Evolutionary conservation across 1,284 basidiomycete genomes (phyloP).

Genomic region (Apiotrichum porosum): DNA sequence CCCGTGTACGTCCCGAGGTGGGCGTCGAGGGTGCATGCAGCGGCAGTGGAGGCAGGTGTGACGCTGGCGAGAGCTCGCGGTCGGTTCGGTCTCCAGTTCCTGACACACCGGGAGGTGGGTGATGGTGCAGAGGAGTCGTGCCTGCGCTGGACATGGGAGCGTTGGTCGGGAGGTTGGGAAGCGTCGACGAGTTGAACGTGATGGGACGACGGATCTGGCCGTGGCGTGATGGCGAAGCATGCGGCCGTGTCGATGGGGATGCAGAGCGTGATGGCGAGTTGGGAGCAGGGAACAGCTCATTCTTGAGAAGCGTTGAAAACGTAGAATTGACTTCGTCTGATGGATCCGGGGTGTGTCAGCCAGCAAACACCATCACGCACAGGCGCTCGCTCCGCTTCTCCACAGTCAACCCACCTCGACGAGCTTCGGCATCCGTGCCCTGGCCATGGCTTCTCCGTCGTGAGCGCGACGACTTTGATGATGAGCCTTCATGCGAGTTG

Average conservation of each 20-base stretch:
- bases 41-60: constrained; percentile 42
- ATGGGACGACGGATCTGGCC: constrained; percentile 30
- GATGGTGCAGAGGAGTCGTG: constrained; percentile 41
- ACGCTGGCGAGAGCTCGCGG: constrained; percentile 38
- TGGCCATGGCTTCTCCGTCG: constrained; percentile 39
- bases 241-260: constrained; percentile 22
- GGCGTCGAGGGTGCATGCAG: constrained; percentile 44
- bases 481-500: constrained; percentile 11
- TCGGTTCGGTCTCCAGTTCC: constrained; percentile 26
- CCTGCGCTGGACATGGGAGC: constrained; percentile 37
- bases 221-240: constrained; percentile 23
- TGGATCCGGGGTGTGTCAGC: no score
- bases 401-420: constrained; percentile 48
- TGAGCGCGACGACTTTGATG: constrained; percentile 26
- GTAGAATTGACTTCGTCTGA: constrained; percentile 54
- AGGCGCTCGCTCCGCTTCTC: no score
- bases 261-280: constrained; percentile 20
- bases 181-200: constrained; percentile 31
- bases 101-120: constrained; percentile 37
- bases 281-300: constrained; percentile 52
- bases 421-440: constrained; percentile 46
- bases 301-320: constrained; percentile 53
- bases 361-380: no score
- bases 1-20: constrained; percentile 34
- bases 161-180: constrained; percentile 25